Base-by-base conservation (phyloP, 306 rosid species). In the Cotoneaster glaucophyllus region DNA sequence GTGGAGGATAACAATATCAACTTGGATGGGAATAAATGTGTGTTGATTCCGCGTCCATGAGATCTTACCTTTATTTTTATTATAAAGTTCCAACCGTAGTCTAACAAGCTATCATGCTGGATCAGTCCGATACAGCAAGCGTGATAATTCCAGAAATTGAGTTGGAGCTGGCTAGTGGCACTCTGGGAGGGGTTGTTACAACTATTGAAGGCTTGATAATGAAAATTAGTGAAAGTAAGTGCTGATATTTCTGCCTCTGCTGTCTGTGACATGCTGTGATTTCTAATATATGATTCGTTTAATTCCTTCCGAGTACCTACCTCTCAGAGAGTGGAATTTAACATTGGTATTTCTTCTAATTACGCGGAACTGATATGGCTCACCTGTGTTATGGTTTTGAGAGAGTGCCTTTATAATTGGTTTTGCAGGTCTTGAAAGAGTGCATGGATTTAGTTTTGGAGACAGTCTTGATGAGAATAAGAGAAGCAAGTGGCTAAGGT, bases 371-470 rank as follows among this genome's bases (percentile, higher is more conserved):
- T 31, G 31, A 34, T 71, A 6, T 32, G 13, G 21, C 32, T 67
- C 19, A 41, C 6, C 32, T 11, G 19, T 19, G 13, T 24, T 34
- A 8, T 56, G 53, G 31, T 56, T n/a, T 19, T 56, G 39, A 58
- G 25, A 19, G 39, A 28, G 15, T 61, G 15, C 53, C 34, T 67
- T 15, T 76, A 15, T 65, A 54, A 82, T 77, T 59, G 78, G 53
- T 29, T 58, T 41, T 79, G 78, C 92, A 95, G 98, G 93, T 73
- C 91, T 95, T 53, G 97, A 85, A 84, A 89, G 92, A 82, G 90
- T 95, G 67, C 99, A 92, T 59, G 99, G 99, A 43, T 95, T 89
- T 85, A 85, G 92, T 58, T 89, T 90, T 41, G 97, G 99, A 65
- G 99, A 95, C 68, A 90, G 97, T 87, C 91, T 92, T 81, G 97